phyloP scores from a whole-genome alignment of 2,329 filamentous ascomycete genomes.

The Calonectria fujianensis region DNA sequence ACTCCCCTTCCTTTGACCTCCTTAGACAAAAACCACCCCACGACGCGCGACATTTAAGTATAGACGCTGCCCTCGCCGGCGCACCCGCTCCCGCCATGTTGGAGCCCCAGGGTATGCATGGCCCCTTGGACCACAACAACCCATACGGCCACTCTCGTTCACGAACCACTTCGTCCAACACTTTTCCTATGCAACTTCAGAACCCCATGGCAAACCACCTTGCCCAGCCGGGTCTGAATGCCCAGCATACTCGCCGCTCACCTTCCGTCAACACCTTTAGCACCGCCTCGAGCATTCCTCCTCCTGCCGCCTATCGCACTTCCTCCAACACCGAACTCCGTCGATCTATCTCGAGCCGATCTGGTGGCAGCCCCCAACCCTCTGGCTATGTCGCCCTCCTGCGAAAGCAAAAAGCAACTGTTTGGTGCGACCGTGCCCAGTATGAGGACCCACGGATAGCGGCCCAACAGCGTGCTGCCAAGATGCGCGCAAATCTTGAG shows the following conservation, averaged over 20 bases:
- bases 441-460: constrained; percentile 90
- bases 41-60: constrained; percentile 53
- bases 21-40: constrained; percentile 47
- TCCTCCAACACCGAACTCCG: constrained; percentile 77
- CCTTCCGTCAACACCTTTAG: constrained; percentile 81
- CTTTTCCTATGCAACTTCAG: constrained; percentile 65
- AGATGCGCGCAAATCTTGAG: constrained; percentile 89
- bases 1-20: constrained; percentile 48
- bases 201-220: constrained; percentile 55
- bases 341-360: constrained; percentile 88
- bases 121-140: constrained; percentile 59
- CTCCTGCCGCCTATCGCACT: constrained; percentile 74
- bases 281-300: constrained; percentile 81
- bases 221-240: constrained; percentile 56
- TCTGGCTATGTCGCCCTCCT: constrained; percentile 96
- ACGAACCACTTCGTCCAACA: constrained; percentile 74
- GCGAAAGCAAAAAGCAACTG: constrained; percentile 96
- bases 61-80: constrained; percentile 44
- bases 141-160: constrained; percentile 73
- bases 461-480: constrained; percentile 90
- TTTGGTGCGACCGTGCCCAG: constrained; percentile 97
- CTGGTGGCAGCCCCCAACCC: constrained; percentile 74
- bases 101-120: constrained; percentile 58
- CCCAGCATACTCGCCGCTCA: constrained; percentile 71
- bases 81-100: constrained; percentile 52